Base-by-base conservation (phyloP, 164 flowering plant species). In the Nymphaea colorata region DNA sequence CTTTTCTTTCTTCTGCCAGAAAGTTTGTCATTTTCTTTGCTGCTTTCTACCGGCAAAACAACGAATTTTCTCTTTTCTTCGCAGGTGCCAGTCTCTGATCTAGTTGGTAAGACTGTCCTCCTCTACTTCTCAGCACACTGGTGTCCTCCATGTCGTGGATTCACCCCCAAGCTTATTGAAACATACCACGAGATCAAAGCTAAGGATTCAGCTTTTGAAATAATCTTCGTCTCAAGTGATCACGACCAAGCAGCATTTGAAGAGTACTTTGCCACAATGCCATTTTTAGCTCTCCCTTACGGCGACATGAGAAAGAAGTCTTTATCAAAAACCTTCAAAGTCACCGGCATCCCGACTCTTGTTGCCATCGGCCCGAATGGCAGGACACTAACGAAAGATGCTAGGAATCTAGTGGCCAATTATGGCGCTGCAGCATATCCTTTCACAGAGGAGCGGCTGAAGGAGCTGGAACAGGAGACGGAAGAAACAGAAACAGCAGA, bases 251-350 rank as follows among this genome's bases (percentile, higher is more conserved):
- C 76, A 4, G 76, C 89, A 6, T 89, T 87, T 64, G 82, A 87
- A 47, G 86, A 82, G 5, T 85, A 51, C 76, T 88, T 75, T 66
- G 59, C 82, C 1, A 45, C 47, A 5, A 91, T 91, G 96, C 96
- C 94, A 8, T 89, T 96, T 92, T 64, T 88, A 61, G 87, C 92
- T 0, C 81, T 89, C 14, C 94, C 96, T 1, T 86, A 76, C 70
- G 87, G 84, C 2, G 96, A 91, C 53, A 59, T 43, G 6, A 72
- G 85, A 69, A 80, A 80, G 76, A 62, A 69, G 15, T 69, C 66
- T 3, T 64, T 91, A 71, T 70, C 70, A 36, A 76, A 79, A 57
- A 74, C 10, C 2, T 86, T 89, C 78, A 84, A 84, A 74, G 76
- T 85, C 65, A 0, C 12, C 3, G 86, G 86, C 47, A 85, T 89